These are phyloP conservation scores for Agaricus sinodeliciosus DNA, from an alignment of 768 basidiomycete genomes.

Conservation along the genomic window DNA sequence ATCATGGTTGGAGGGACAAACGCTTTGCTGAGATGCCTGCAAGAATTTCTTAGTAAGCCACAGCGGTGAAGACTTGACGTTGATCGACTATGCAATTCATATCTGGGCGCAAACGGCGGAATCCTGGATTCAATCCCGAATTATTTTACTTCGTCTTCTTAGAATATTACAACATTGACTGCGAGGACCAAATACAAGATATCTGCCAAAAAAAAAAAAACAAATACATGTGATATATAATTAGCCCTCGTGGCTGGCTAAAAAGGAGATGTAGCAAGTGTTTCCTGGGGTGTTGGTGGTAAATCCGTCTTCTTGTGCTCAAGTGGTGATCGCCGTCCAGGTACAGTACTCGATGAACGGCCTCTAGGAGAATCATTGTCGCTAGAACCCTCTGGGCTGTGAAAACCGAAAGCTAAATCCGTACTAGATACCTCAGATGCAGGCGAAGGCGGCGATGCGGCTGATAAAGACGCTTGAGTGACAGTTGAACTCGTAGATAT, in stretches of 20 bases:
- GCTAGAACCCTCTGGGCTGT: background rate
- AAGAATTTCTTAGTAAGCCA: background rate
- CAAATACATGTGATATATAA: background rate
- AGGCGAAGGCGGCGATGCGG: conserved; percentile 23
- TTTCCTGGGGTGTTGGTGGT: conserved; percentile 6
- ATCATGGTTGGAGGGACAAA: background rate
- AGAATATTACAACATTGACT: background rate
- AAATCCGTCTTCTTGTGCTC: background rate
- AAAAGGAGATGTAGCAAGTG: background rate
- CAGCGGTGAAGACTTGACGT: background rate
- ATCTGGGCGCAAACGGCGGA: background rate
- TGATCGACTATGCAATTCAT: background rate
- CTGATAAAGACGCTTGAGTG: conserved; percentile 6
- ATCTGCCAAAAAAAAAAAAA: background rate
- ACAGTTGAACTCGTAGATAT: conserved; percentile 8
- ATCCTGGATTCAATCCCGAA: background rate
- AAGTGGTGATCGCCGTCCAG: background rate
- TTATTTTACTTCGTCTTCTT: background rate
- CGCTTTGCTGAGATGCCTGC: background rate
- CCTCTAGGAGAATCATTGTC: background rate
- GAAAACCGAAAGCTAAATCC: conserved; percentile 11
- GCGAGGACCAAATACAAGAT: background rate
- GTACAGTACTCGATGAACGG: background rate
- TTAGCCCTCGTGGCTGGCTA: background rate
- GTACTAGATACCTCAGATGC: conserved; percentile 19